Evolutionary conservation across 1,139 yeast species (phyloP), one percentile per base, ranked within the genome.

Genomic region (Geotrichum carabidarum): DNA sequence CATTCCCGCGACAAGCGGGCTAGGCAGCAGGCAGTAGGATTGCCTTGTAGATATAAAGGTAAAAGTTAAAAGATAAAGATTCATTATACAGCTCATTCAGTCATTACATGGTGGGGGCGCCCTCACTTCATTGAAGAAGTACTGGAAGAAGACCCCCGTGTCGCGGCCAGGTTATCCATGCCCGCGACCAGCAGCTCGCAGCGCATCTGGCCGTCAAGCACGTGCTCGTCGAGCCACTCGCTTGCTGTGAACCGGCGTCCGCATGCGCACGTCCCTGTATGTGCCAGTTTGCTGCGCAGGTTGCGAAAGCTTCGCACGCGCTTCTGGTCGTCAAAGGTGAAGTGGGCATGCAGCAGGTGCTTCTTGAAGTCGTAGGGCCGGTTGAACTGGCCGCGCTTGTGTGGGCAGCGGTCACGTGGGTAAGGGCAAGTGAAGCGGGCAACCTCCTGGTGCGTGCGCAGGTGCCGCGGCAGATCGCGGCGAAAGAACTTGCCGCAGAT

Each of bases 321-420:
- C 50, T 63, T 63, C 40, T 73, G 70, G 12, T 76, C 74, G 57
- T 80, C 76, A 65, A 82, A 83, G 49, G 68, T 69, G 64, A 83
- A 83, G 62, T 83, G 89, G 51, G 79, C 74, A 64, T 83, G 84
- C 45, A 83, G 71, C 59, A 83, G 69, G 65, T 83, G 89, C 63
- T 83, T 83, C 64, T 83, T 83, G 69, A 74, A 82, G 65, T 83
- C 89, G 64, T 83, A 83, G 2, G 85, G 86, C 46, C 89, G 73
- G 69, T 83, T 83, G 70, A 83, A 83, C 59, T 73, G 78, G 15
- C 84, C 84, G 49, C 83, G 77, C 63, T 78, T 81, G 66, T 83
- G 88, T 9, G 77, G 73, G 65, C 89, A 83, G 53, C 71, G 71
- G 22, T 71, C 72, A 53, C 78, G 73, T 15, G 86, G 85, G 63